A percentile compares a stretch with the other conserved stretches of the same genome.
phyloP scores from a whole-genome alignment of 1,284 basidiomycete genomes.

The Ganoderma meredithae region DNA sequence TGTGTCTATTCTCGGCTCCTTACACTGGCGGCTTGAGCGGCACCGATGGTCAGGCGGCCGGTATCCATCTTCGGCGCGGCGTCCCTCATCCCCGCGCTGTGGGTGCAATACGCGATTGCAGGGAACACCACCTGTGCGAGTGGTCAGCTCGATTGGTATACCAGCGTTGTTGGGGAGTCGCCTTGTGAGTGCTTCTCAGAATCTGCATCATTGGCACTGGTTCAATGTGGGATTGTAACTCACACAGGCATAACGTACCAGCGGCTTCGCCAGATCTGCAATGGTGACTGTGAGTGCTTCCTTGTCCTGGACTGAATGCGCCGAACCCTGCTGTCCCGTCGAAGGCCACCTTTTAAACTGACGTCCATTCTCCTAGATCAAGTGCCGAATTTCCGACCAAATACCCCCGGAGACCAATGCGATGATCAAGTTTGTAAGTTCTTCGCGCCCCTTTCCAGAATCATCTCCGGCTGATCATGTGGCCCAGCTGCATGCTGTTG shows the following conservation, averaged over 20 bases:
- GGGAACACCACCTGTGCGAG: constrained; percentile 32
- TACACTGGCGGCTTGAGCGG: neutral
- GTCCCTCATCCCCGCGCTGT: constrained; percentile 1
- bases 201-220: neutral
- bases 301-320: neutral
- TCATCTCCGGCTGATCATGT: too few species aligned
- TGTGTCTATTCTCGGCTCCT: neutral
- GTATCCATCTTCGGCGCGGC: neutral
- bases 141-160: constrained; percentile 31
- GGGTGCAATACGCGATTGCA: constrained; percentile 7
- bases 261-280: constrained; percentile 24
- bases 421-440: constrained; percentile 22
- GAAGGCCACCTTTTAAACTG: neutral
- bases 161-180: constrained; percentile 28
- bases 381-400: constrained; percentile 21
- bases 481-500: constrained; percentile 23
- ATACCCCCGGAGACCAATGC: constrained; percentile 23
- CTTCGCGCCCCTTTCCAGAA: too few species aligned
- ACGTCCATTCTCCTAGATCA: constrained; percentile 7
- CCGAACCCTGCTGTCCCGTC: neutral
- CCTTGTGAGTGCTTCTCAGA: constrained; percentile 21
- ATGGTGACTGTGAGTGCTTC: constrained; percentile 18
- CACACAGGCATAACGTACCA: constrained; percentile 24
- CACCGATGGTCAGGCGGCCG: neutral
- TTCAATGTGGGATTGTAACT: neutral